These are phyloP conservation scores for Colletotrichum scovillei DNA, from an alignment of 2,329 filamentous ascomycete species.

Conservation along the genomic window DNA sequence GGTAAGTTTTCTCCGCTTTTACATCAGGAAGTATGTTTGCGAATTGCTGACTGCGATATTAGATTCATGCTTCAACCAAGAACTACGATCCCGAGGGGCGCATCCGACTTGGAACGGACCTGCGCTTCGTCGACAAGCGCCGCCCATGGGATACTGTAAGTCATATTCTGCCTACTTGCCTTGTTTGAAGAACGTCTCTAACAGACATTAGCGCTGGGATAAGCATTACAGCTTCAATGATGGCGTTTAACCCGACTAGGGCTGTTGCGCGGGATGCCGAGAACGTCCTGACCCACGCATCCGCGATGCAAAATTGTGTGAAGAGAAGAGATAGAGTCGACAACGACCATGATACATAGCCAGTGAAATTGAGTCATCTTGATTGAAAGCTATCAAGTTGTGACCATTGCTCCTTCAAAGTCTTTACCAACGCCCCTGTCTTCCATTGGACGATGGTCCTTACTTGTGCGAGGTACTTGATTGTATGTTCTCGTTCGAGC, in stretches of 20 bases:
- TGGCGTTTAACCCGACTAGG: background rate
- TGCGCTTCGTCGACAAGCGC: conserved; percentile 63
- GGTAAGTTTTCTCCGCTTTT: conserved; percentile 18
- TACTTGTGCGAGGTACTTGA: conserved; percentile 36
- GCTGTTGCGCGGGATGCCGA: background rate
- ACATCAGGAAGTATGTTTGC: too few relatives aligned
- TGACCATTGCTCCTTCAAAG: conserved; percentile 35
- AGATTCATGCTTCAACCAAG: conserved; percentile 65
- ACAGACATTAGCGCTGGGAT: conserved; percentile 12
- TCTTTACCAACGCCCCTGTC: conserved; percentile 17
- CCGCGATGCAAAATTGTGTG: too few relatives aligned
- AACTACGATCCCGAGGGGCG: conserved; percentile 63
- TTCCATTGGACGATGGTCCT: conserved; percentile 30
- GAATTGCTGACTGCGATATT: background rate
- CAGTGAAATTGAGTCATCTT: background rate
- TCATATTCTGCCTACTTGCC: background rate
- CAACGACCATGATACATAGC: background rate
- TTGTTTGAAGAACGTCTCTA: background rate
- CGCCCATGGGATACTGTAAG: conserved; percentile 60
- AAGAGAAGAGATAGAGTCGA: too few relatives aligned
- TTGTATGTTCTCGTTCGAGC: conserved; percentile 35
- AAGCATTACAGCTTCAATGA: conserved; percentile 27
- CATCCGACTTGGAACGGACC: conserved; percentile 66
- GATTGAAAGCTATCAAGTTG: conserved; percentile 29
- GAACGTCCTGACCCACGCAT: fast-evolving